Evolutionary conservation across 208 protist species (phyloP), one percentile per base, ranked within the genome.

Genomic region (Trypanosoma avium): DNA sequence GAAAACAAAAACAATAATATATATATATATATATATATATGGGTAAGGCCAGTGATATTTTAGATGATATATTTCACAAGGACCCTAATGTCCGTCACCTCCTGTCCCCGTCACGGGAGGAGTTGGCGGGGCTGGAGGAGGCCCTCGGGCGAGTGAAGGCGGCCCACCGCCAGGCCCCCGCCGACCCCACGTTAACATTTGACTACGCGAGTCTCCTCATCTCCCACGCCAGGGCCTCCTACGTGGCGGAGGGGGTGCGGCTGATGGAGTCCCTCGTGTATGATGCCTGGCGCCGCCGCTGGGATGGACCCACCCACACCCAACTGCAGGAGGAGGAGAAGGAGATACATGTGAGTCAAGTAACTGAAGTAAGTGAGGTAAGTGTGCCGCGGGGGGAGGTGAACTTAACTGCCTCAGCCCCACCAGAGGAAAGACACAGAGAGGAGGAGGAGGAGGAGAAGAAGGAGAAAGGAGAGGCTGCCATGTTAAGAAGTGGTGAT

Each of bases 181-280:
- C 71, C 15, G 61, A 84, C 21, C 52, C 58, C 15, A 64, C 75
- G 43, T 63, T 82, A 0, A 57, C 74, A 9, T 90, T 86, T 71
- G 73, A 87, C 49, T 76, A 91, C 10, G 83, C 79, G 5, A 73
- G 70, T 43, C 70, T 83, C 26, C 71, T 89, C 26, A 80, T 94
- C 15, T 87, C 77, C 49, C 88, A 94, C 65, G 73, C 75, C 7
- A 59, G 78, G 26, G 45, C 32, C 30, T 75, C 60, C 7, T 77
- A 75, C 45, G 64, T 94, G 30, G 55, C 81, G 48, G 82, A 90
- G 63, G 88, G 88, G 47, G 54, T 92, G 24, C 64, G 70, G 36
- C 42, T 94, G 43, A 87, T 94, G 81, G 78, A 90, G 61, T 77
- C 68, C 9, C 53, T 94, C 13, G 61, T 87, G 30, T 82, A 75